Evolutionary conservation across 352 stramenopile species (phyloP).

Genomic region (Phytophthora nicotianae): DNA sequence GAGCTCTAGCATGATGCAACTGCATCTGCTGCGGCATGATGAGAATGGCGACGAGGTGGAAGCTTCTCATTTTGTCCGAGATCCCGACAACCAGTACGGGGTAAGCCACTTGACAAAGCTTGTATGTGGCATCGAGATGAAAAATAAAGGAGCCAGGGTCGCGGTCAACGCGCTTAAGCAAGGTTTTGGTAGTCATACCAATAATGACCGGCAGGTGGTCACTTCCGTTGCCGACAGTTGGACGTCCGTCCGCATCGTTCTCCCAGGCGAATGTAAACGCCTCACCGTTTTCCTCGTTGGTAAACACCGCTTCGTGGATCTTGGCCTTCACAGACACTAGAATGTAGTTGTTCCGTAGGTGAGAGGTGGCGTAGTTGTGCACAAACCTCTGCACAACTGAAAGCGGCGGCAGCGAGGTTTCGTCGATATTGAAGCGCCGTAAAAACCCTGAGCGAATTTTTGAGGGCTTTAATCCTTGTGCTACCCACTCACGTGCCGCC

Average conservation of each 20-base stretch:
- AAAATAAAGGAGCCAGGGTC: slow-evolving; percentile 2
- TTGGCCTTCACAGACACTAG: too few species aligned
- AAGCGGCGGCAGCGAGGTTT: neutral
- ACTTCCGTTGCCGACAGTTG: slow-evolving; percentile 9
- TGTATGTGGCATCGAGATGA: slow-evolving; percentile 33
- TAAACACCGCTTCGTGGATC: neutral
- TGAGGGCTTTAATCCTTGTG: slow-evolving; percentile 1
- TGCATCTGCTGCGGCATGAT: slow-evolving; percentile 15
- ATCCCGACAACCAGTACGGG: neutral
- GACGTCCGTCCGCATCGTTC: neutral
- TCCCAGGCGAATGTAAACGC: too few species aligned
- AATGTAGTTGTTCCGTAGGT: slow-evolving; percentile 1
- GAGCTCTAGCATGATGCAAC: neutral
- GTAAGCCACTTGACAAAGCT: slow-evolving; percentile 6
- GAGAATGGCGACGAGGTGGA: slow-evolving; percentile 25
- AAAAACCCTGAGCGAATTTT: neutral
- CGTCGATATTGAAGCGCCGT: neutral
- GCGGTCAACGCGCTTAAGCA: neutral
- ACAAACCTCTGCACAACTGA: slow-evolving; percentile 13
- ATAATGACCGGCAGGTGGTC: slow-evolving; percentile 7
- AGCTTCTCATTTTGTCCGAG: slow-evolving; percentile 5
- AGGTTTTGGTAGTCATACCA: slow-evolving; percentile 4
- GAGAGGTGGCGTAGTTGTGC: slow-evolving; percentile 5
- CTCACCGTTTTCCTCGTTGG: neutral
- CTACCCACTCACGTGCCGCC: slow-evolving; percentile 2